Base-by-base conservation (phyloP, 106 monocot species). In the Allium sativum region DNA sequence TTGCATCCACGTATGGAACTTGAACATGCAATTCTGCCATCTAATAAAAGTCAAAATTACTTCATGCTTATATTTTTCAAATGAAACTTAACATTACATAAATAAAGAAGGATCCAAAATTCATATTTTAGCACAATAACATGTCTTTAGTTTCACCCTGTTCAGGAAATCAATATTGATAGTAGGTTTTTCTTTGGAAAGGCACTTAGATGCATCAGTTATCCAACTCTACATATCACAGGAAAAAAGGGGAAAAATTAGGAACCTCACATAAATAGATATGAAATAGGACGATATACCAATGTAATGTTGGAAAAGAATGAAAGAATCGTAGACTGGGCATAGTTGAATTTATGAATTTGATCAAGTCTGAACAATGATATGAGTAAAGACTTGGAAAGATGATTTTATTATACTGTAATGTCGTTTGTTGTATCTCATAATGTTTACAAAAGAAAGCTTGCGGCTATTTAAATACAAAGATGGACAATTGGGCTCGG, bases 1-100 rank as follows among this genome's bases (percentile, higher is more conserved):
- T 45, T 56, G 77, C 63, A 68, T 77, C 75, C 78, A 77, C 77
- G 53, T 90, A 73, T 15, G 85, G 90, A 77, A 85, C 54, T 1
- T 60, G 61, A 74, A 90, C 77, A 52, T 42, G 70, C 69, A 90
- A 74, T 60, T 71, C 66, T 48, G 62, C 20, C 85, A 90, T 85
- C 90, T 90, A 68, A 55, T 53, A 17, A 21, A 31, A 31, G 31
- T 31, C 42, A 8, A 9, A 51, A 47, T 7, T n/a, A 62, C 20
- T 17, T 7, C 40, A 60, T 44, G 60, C 31, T 18, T 18, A 60
- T 22, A 44, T 17, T 5, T 31, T 31, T 31, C 3, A 31, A 31
- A 31, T 31, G 31, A 31, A 31, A 31, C 1, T 3, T n/a, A n/a
- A 31, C 31, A 21, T 16, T 31, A 19, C 9, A 57, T 10, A 7